A percentile compares a stretch with the other conserved stretches of the same genome.
These are phyloP conservation scores for Pseudoscleropodium purum DNA, from an alignment of 225 moss, liverwort and hornwort species.

Conservation along the genomic window DNA sequence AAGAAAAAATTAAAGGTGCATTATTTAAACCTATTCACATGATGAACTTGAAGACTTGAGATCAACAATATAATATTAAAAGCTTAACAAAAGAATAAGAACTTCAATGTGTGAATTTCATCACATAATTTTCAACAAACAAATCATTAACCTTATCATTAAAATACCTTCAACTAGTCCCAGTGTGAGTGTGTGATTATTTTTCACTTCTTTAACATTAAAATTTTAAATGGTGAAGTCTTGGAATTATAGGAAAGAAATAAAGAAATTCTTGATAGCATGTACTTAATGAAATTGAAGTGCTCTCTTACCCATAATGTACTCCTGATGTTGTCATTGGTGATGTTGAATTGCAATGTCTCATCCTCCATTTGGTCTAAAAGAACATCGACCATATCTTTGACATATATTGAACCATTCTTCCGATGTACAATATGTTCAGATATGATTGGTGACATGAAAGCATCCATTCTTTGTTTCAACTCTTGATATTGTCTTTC, in stretches of 20 bases:
- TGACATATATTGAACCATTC: background rate
- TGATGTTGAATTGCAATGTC: background rate
- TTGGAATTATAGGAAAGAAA: background rate
- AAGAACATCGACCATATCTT: background rate
- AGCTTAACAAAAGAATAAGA: background rate
- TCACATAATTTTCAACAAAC: background rate
- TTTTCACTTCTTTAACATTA: background rate
- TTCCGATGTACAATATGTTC: background rate
- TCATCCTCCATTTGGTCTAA: background rate
- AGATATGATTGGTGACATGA: background rate
- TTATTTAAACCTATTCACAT: background rate
- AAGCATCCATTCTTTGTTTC: background rate
- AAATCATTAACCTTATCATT: rapidly evolving
- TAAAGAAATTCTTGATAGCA: rapidly evolving
- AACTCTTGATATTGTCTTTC: background rate
- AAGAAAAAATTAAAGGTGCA: background rate
- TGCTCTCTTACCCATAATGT: background rate
- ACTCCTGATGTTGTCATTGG: background rate
- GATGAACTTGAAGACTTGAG: background rate
- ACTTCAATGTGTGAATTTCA: background rate
- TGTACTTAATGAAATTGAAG: background rate
- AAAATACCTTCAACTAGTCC: no score
- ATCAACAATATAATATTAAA: background rate
- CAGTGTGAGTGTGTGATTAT: rapidly evolving
- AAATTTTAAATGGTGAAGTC: background rate